Conservation (phyloP, 2,329 filamentous ascomycete genomes). For the Epicoccum sorghinum region DNA sequence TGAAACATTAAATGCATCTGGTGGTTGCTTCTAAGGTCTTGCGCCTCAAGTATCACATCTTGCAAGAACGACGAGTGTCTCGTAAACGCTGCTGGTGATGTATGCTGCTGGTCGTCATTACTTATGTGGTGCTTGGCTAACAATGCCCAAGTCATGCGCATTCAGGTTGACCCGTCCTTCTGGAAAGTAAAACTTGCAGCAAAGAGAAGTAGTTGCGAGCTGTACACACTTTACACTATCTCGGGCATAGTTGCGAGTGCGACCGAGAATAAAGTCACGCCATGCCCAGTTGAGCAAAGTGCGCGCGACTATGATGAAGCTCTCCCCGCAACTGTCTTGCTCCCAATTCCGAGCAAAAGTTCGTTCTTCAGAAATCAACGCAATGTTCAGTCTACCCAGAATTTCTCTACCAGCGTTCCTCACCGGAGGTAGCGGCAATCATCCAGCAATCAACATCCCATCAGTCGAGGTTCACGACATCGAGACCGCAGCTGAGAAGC, state of each 20-base stretch:
- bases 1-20: no score
- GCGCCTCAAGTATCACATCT: no score
- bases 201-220: neutral
- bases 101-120: no score
- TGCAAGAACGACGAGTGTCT: no score
- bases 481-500: conserved; percentile 79
- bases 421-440: conserved; percentile 20
- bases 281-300: conserved; percentile 31
- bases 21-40: no score
- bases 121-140: no score
- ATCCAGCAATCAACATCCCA: conserved; percentile 58
- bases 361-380: conserved; percentile 6
- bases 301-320: conserved; percentile 12
- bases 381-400: conserved; percentile 34
- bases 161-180: no score
- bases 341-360: conserved; percentile 11
- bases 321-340: conserved; percentile 26
- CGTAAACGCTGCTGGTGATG: no score
- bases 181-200: neutral
- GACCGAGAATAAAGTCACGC: conserved; percentile 23
- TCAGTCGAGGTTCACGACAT: conserved; percentile 77
- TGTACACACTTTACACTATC: neutral
- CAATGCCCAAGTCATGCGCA: no score
- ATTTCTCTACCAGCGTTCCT: conserved; percentile 31
- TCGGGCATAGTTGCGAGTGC: conserved; percentile 23